Conservation (phyloP, 2,329 filamentous ascomycete genomes). For the Ophiostoma novo-ulmi region DNA sequence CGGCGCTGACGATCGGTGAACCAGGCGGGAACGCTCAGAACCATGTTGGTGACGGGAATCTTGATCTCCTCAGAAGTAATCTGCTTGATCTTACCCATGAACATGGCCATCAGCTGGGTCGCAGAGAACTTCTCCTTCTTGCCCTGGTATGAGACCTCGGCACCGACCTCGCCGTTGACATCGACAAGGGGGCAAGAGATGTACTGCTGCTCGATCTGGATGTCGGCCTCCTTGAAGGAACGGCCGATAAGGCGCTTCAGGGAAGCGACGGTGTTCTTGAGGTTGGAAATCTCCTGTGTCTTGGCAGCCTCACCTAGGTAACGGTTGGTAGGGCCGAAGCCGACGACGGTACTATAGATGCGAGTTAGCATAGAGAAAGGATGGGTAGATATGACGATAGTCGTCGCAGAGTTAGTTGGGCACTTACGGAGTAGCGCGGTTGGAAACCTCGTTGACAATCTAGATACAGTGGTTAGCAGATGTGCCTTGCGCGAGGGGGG, state of each 20-base stretch:
- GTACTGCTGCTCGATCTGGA: constrained; percentile 87
- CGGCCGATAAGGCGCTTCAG: constrained; percentile 92
- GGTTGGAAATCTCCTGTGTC: constrained; percentile 98
- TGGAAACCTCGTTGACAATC: constrained; percentile 99
- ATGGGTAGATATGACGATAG: not conserved
- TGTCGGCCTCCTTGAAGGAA: constrained; percentile 80
- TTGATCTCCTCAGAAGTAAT: constrained; percentile 83
- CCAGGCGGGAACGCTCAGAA: constrained; percentile 92
- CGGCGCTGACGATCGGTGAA: constrained; percentile 94
- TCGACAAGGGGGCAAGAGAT: constrained; percentile 83
- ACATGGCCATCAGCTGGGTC: constrained; percentile 92
- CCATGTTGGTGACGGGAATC: constrained; percentile 85
- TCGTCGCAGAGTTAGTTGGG: constrained; percentile 14
- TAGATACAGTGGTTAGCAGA: constrained; percentile 38
- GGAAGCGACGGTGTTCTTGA: constrained; percentile 95
- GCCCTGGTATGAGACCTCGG: constrained; percentile 85
- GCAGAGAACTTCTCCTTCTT: constrained; percentile 96
- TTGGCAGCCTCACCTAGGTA: constrained; percentile 94
- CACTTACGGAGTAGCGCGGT: constrained; percentile 93
- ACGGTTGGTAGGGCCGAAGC: constrained; percentile 88
- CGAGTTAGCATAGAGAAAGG: not conserved
- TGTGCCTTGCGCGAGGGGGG: constrained; percentile 3
- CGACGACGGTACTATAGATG: constrained; percentile 61
- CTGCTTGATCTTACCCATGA: constrained; percentile 86
- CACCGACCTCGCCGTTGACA: constrained; percentile 88